A percentile compares a stretch with the other conserved stretches of the same genome.
Evolutionary conservation across 2,329 filamentous ascomycete species (phyloP).

Genomic region (Arthrobotrys megalospora): DNA sequence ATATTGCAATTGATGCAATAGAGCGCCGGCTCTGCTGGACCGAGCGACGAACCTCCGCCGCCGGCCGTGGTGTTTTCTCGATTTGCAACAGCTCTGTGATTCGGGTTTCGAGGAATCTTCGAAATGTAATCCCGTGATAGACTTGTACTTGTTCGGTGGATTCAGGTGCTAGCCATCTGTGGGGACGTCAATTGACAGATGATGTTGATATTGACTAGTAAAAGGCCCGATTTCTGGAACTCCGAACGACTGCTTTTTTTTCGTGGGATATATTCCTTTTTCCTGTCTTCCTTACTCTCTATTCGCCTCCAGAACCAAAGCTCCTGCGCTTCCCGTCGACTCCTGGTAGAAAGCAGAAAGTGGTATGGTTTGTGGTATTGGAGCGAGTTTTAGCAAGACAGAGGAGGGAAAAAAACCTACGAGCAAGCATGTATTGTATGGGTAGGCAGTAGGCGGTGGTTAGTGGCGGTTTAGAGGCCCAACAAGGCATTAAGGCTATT

Average conservation of each 20-base stretch:
- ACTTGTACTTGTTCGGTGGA: background rate
- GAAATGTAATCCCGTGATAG: background rate
- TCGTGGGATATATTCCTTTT: slow-evolving; percentile 53
- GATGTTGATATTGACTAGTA: slow-evolving; percentile 53
- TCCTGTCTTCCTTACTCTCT: background rate
- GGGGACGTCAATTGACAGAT: slow-evolving; percentile 23
- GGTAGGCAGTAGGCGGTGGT: slow-evolving; percentile 26
- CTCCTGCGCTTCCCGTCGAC: slow-evolving; percentile 38
- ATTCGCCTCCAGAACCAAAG: slow-evolving; percentile 37
- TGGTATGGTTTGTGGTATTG: slow-evolving; percentile 52
- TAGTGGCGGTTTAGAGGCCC: slow-evolving; percentile 33
- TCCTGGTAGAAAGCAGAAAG: slow-evolving; percentile 46
- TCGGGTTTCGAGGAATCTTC: slow-evolving; percentile 1
- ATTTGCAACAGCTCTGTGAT: background rate
- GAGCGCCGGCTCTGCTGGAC: slow-evolving; percentile 12
- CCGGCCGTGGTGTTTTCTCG: background rate
- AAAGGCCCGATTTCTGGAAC: slow-evolving; percentile 40
- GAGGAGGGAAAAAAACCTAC: background rate
- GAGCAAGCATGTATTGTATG: background rate
- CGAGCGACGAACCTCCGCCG: slow-evolving; percentile 13
- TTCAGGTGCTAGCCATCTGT: slow-evolving; percentile 9
- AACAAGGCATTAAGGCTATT: slow-evolving; percentile 33
- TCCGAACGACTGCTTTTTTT: slow-evolving; percentile 30
- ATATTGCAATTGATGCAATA: slow-evolving; percentile 15
- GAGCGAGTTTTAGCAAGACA: slow-evolving; percentile 46